Base-by-base conservation (phyloP, 768 basidiomycete genomes). In the Xerocomus spinulosus region DNA sequence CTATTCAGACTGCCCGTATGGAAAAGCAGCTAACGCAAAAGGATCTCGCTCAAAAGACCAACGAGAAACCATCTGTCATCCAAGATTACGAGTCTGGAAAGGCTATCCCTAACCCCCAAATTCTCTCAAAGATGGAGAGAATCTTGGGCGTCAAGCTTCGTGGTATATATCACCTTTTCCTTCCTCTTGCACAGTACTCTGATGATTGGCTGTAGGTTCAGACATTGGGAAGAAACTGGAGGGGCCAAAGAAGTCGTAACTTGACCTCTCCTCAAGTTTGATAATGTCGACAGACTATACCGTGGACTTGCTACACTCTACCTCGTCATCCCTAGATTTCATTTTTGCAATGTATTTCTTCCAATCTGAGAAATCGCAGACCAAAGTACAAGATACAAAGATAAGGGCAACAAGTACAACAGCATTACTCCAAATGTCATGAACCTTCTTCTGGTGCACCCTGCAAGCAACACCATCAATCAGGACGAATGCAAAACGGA, bases 41-140 rank as follows among this genome's bases (percentile, higher is more conserved):
- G 70, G 92, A 95, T 41, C 72, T 95, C 32, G 94, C 93, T 10
- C 83, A 85, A 63, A 91, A 90, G 74, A 81, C 93, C 60, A 97
- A 96, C 66, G 92, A 93, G 72, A 94, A 93, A 68, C 89, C 87
- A 25, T 85, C 86, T 40, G 74, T 92, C 42, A 71, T 92, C 29
- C 87, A 91, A 66, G 92, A 93, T 58, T 92, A 95, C 65, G 93
- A 96, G 68, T 77, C 85, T 4, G 84, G 90, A 47, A 85, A 81
- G 68, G 93, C 92, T 26, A 79, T 91, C 32, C 93, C 93, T 25
- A 92, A 85, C 61, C 70, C 87, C 34, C 87, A 92, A 62, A 82
- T 96, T 58, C 81, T 97, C 26, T 74, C 77, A 47, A 95, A 96
- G 77, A 81, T 96, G 55, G 94, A 97, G 72, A 80, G 92, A 46